Evolutionary conservation across 257 asterid genomes (phyloP).

Genomic region (Solanum rostratum): DNA sequence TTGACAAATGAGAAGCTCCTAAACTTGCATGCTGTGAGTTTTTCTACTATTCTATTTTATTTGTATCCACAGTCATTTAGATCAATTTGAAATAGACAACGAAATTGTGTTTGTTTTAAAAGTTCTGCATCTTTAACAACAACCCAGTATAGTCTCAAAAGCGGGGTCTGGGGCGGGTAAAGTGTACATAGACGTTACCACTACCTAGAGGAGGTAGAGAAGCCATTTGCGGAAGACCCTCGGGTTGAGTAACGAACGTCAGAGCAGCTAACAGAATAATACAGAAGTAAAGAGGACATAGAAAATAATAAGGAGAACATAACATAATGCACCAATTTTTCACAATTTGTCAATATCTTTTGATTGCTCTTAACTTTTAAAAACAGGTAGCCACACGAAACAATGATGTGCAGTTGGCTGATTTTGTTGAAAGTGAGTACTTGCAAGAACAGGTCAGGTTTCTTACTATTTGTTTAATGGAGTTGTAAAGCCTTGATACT

Average conservation of each 20-base stretch:
- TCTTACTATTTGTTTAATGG: background rate
- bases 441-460: slow-evolving; percentile 31
- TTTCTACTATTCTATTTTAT: background rate
- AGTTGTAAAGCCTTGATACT: background rate
- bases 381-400: slow-evolving; percentile 26
- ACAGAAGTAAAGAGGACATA: too few species aligned
- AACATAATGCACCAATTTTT: background rate
- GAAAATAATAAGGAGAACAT: too few species aligned
- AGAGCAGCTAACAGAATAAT: too few species aligned
- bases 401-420: slow-evolving; percentile 10
- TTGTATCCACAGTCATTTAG: background rate
- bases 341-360: background rate
- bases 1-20: slow-evolving; percentile 41
- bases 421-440: slow-evolving; percentile 28
- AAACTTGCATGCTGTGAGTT: slow-evolving; percentile 27
- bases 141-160: too few species aligned
- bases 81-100: background rate
- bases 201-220: too few species aligned
- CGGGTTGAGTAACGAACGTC: too few species aligned
- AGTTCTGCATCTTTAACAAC: too few species aligned
- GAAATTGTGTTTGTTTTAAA: background rate
- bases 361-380: background rate
- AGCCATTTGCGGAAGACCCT: too few species aligned
- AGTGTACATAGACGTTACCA: too few species aligned
- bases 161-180: too few species aligned